phyloP scores from a whole-genome alignment of 768 basidiomycete species.

The Trametes cingulata region DNA sequence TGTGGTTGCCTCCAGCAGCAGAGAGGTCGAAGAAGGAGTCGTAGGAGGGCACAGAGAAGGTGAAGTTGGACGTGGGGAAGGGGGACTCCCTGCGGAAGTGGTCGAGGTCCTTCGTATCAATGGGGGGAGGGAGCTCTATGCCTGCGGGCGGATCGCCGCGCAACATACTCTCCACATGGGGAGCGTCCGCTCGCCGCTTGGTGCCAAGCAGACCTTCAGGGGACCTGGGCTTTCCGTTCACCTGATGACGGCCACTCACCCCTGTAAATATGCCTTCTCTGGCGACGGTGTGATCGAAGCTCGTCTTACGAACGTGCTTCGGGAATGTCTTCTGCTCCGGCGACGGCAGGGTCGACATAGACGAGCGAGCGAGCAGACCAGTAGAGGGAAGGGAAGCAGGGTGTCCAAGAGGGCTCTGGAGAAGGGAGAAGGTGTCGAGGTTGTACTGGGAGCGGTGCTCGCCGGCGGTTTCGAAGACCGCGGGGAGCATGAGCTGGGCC shows the following conservation, averaged over 20 bases:
- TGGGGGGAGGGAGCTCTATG: conserved; percentile 32
- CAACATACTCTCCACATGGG: conserved; percentile 76
- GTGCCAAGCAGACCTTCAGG: conserved; percentile 66
- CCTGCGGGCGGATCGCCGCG: conserved; percentile 73
- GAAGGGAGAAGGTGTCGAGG: conserved; percentile 27
- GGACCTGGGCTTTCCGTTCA: conserved; percentile 72
- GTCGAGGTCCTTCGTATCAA: conserved; percentile 41
- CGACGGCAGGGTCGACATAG: conserved; percentile 30
- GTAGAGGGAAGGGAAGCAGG: conserved; percentile 76
- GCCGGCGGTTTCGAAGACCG: conserved; percentile 28
- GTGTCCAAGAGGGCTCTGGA: conserved; percentile 35
- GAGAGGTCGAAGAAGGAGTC: conserved; percentile 57
- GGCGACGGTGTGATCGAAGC: conserved; percentile 90
- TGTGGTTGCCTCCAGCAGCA: conserved; percentile 14
- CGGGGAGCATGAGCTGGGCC: conserved; percentile 25
- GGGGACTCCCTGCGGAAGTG: conserved; percentile 38
- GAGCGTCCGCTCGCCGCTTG: conserved; percentile 81
- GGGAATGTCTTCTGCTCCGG: conserved; percentile 63
- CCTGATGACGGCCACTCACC: conserved; percentile 72
- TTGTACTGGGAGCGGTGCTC: conserved; percentile 19
- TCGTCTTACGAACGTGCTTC: conserved; percentile 88
- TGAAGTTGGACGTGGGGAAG: conserved; percentile 71
- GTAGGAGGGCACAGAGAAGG: conserved; percentile 65
- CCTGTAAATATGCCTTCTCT: conserved; percentile 61
- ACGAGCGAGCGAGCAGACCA: conserved; percentile 61